A percentile compares a stretch with the other conserved stretches of the same genome.
These are phyloP conservation scores for Arthroderma sp. DNA, from an alignment of 2,329 filamentous ascomycete species.

Conservation along the genomic window DNA sequence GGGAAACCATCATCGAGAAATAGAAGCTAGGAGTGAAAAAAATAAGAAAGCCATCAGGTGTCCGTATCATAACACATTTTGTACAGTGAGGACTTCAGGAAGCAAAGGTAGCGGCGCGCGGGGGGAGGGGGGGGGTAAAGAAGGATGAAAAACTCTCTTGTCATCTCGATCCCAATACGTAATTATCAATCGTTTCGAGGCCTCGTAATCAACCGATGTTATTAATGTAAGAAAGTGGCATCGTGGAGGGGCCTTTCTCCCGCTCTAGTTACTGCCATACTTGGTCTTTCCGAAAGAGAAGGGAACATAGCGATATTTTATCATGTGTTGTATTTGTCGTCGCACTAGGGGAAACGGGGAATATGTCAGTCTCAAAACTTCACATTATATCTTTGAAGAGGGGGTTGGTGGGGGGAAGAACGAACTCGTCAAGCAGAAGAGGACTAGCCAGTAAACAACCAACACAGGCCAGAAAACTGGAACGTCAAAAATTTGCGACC, in stretches of 20 bases:
- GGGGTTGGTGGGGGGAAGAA: conserved; percentile 1
- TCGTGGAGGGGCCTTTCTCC: neutral
- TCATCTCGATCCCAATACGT: no score
- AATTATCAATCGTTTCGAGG: neutral
- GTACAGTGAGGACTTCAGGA: no score
- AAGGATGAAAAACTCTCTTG: no score
- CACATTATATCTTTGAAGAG: neutral
- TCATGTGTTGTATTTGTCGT: conserved; percentile 99
- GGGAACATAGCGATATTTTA: conserved; percentile 97
- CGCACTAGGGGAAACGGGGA: conserved; percentile 52
- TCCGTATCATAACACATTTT: no score
- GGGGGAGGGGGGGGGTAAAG: no score
- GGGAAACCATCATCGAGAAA: no score
- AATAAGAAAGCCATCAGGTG: no score
- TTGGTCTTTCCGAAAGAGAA: conserved; percentile 83
- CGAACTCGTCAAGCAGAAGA: conserved; percentile 90
- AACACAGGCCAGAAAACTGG: conserved; percentile 98
- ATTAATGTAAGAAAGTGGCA: neutral
- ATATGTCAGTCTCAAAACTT: no score
- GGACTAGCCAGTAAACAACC: conserved; percentile 96
- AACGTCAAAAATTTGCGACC: conserved; percentile 89
- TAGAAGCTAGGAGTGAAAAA: no score
- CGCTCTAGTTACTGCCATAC: conserved; percentile 38
- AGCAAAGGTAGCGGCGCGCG: no score
- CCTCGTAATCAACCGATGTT: neutral